These are phyloP conservation scores for Diplodia intermedia DNA, from an alignment of 2,329 filamentous ascomycete species.

Conservation along the genomic window DNA sequence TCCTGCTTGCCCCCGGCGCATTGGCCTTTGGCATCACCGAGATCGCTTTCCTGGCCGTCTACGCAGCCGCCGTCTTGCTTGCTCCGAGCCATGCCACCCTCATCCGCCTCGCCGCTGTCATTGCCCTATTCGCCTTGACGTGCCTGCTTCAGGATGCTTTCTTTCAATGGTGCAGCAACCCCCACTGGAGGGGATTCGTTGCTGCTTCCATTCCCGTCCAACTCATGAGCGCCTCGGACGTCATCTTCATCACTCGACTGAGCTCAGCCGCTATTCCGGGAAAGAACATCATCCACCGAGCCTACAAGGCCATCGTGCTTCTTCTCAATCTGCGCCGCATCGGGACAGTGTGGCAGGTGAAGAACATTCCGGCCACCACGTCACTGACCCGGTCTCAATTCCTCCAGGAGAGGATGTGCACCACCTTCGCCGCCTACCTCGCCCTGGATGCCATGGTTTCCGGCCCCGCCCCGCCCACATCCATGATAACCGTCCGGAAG, in stretches of 20 bases:
- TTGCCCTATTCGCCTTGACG: neutral
- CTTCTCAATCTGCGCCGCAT: constrained; percentile 14
- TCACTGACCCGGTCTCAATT: neutral
- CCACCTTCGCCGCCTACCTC: neutral
- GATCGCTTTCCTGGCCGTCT: neutral
- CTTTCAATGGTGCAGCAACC: neutral
- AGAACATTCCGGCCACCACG: neutral
- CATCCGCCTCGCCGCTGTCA: neutral
- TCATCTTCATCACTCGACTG: neutral
- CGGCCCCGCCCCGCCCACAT: neutral
- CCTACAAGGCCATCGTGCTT: neutral
- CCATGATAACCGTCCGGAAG: neutral
- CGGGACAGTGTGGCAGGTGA: constrained; percentile 1
- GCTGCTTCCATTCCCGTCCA: neutral
- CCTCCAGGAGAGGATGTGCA: neutral
- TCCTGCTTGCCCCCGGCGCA: neutral
- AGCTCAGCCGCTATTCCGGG: neutral
- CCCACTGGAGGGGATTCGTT: neutral
- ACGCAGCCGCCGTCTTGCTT: neutral
- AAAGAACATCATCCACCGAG: neutral
- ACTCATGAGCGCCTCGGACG: constrained; percentile 9
- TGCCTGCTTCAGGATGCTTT: neutral
- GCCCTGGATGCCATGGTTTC: neutral
- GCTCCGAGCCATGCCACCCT: neutral
- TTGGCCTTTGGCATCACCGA: neutral